These are phyloP conservation scores for Macadamia integrifolia DNA, from an alignment of 164 flowering plant species.

Conservation along the genomic window DNA sequence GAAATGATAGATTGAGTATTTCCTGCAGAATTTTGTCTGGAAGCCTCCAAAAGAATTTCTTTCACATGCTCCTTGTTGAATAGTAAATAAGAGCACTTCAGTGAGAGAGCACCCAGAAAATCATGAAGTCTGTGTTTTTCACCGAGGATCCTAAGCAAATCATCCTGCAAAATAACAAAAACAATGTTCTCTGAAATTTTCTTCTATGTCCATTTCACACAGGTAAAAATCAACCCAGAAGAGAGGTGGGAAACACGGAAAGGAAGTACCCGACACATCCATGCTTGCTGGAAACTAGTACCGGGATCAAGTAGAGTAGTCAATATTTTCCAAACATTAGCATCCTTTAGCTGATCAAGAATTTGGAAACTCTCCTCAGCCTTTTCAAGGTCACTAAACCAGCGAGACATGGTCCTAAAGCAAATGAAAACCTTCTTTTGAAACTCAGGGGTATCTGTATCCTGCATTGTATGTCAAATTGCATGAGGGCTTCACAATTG, in stretches of 20 bases:
- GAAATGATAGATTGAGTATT: conserved; percentile 36
- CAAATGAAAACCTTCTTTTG: conserved; percentile 63
- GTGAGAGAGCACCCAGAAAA: conserved; percentile 60
- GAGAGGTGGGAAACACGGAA: neutral
- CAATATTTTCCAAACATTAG: conserved; percentile 23
- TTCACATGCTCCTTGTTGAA: conserved; percentile 88
- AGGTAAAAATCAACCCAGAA: neutral
- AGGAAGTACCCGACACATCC: conserved; percentile 45
- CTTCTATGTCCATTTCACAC: neutral
- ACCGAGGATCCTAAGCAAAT: conserved; percentile 72
- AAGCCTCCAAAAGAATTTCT: conserved; percentile 59
- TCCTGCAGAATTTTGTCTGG: conserved; percentile 52
- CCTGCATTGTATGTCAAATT: conserved; percentile 45
- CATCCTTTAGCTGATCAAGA: conserved; percentile 89
- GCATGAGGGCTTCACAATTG: conserved; percentile 2
- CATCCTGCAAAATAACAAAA: conserved; percentile 54
- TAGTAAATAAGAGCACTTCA: conserved; percentile 78
- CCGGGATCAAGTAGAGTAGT: conserved; percentile 59
- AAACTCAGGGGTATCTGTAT: conserved; percentile 59
- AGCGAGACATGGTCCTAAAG: conserved; percentile 80
- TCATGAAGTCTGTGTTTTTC: conserved; percentile 81
- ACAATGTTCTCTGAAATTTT: neutral
- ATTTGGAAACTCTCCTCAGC: conserved; percentile 79
- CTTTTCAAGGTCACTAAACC: conserved; percentile 67
- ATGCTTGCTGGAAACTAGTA: conserved; percentile 50